These are phyloP conservation scores for Pleurotus tuoliensis DNA, from an alignment of 768 basidiomycete genomes.

Conservation along the genomic window DNA sequence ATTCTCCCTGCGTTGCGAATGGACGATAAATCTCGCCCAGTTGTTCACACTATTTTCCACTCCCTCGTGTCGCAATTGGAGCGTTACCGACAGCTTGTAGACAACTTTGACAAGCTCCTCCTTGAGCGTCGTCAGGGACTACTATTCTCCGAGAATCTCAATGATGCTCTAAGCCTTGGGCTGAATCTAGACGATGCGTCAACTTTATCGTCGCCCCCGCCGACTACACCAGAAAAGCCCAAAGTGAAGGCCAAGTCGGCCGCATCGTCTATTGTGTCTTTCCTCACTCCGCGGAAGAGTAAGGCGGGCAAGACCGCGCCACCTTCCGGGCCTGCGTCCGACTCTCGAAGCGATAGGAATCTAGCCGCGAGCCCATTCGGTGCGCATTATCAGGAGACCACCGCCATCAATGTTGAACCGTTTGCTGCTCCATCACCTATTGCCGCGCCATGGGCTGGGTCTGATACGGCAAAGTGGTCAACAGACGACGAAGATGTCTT, in stretches of 20 bases:
- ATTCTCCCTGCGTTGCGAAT: slow-evolving; percentile 63
- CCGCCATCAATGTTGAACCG: slow-evolving; percentile 66
- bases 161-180: slow-evolving; percentile 77
- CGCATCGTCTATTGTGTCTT: slow-evolving; percentile 67
- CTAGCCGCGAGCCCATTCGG: slow-evolving; percentile 75
- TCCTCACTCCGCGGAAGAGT: slow-evolving; percentile 74
- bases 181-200: slow-evolving; percentile 58
- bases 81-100: slow-evolving; percentile 68
- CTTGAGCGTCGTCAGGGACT: slow-evolving; percentile 85
- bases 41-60: slow-evolving; percentile 77
- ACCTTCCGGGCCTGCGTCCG: slow-evolving; percentile 38
- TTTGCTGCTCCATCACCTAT: slow-evolving; percentile 58
- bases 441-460: slow-evolving; percentile 62
- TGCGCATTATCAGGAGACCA: slow-evolving; percentile 79
- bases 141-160: slow-evolving; percentile 87
- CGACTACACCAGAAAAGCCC: slow-evolving; percentile 27
- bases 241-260: slow-evolving; percentile 47
- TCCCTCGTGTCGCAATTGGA: slow-evolving; percentile 81
- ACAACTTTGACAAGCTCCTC: slow-evolving; percentile 81
- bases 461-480: slow-evolving; percentile 44
- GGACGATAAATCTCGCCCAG: slow-evolving; percentile 70
- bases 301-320: slow-evolving; percentile 33
- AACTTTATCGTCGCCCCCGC: slow-evolving; percentile 18
- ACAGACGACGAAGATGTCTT: slow-evolving; percentile 74
- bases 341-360: slow-evolving; percentile 35